phyloP scores from a whole-genome alignment of 805 yeast species.

The Candida hispaniensis region DNA sequence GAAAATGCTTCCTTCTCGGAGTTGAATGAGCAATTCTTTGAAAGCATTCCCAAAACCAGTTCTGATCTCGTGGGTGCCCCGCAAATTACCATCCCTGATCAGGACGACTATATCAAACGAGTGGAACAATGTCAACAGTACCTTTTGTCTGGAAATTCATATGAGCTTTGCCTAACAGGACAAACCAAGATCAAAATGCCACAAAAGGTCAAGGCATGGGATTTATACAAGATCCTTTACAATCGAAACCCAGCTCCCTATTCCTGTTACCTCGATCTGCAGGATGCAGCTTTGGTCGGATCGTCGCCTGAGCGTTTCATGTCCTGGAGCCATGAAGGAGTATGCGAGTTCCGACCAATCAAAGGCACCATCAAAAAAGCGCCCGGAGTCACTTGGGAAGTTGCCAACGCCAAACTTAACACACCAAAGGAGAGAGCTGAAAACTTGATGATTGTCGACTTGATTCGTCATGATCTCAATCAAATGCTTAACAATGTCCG shows the following conservation, averaged over 20 bases:
- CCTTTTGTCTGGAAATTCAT: conserved; percentile 75
- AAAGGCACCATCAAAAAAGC: conserved; percentile 86
- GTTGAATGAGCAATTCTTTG: conserved; percentile 1
- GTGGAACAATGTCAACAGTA: conserved; percentile 56
- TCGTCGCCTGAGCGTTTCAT: conserved; percentile 93
- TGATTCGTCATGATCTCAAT: conserved; percentile 83
- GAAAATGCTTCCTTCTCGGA: conserved; percentile 1
- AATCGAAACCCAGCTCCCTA: conserved; percentile 84
- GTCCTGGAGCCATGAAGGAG: conserved; percentile 48
- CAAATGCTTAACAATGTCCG: conserved; percentile 53
- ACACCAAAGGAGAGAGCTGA: conserved; percentile 94
- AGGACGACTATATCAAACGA: conserved; percentile 41
- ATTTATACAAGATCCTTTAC: conserved; percentile 61
- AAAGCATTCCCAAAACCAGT: conserved; percentile 6
- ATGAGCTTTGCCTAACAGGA: conserved; percentile 83
- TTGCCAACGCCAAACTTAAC: conserved; percentile 54
- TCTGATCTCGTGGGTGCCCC: conserved; percentile 16
- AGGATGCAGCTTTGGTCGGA: conserved; percentile 46
- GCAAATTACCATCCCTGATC: conserved; percentile 36
- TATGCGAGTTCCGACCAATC: conserved; percentile 82
- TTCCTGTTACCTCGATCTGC: conserved; percentile 64
- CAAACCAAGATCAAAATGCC: conserved; percentile 53
- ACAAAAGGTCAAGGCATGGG: conserved; percentile 51
- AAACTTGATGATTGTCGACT: conserved; percentile 91
- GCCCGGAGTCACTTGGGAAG: conserved; percentile 40